These are phyloP conservation scores for Euphorbia celastroides DNA, from an alignment of 441 rosid genomes.

Conservation along the genomic window DNA sequence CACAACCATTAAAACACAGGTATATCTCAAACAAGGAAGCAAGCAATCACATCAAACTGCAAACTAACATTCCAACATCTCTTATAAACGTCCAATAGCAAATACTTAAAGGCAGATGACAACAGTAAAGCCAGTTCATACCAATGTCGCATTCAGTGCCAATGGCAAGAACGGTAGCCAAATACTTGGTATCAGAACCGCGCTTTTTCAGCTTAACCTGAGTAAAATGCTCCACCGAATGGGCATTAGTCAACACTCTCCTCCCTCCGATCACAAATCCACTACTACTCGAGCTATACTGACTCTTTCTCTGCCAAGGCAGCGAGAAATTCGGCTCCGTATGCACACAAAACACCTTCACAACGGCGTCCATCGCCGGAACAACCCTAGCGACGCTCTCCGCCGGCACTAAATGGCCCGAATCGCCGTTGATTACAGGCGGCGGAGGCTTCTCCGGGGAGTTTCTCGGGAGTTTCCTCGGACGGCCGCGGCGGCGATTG, in stretches of 20 bases:
- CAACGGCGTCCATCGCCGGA: slow-evolving; percentile 91
- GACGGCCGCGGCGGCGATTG: slow-evolving; percentile 22
- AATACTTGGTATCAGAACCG: slow-evolving; percentile 78
- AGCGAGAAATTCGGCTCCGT: slow-evolving; percentile 87
- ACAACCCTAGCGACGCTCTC: slow-evolving; percentile 34
- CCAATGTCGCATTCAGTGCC: slow-evolving; percentile 96
- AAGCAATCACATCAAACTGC: neutral
- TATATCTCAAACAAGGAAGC: neutral
- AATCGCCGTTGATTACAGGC: slow-evolving; percentile 6
- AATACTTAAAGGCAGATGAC: neutral
- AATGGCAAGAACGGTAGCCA: slow-evolving; percentile 76
- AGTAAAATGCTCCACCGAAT: slow-evolving; percentile 84
- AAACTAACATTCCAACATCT: neutral
- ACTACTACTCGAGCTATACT: slow-evolving; percentile 82
- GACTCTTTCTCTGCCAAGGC: slow-evolving; percentile 88
- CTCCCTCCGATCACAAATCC: slow-evolving; percentile 72
- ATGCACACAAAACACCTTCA: slow-evolving; percentile 89
- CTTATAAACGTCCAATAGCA: neutral
- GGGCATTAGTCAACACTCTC: slow-evolving; percentile 81
- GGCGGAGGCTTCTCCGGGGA: slow-evolving; percentile 29
- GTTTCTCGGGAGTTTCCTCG: slow-evolving; percentile 30
- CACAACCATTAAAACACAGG: neutral
- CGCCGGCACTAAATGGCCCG: slow-evolving; percentile 13
- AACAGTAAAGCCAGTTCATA: slow-evolving; percentile 14
- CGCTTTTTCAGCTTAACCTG: slow-evolving; percentile 89